Base-by-base conservation (phyloP, 2,329 filamentous ascomycete species). In the Phyllosticta paracitricarpa region DNA sequence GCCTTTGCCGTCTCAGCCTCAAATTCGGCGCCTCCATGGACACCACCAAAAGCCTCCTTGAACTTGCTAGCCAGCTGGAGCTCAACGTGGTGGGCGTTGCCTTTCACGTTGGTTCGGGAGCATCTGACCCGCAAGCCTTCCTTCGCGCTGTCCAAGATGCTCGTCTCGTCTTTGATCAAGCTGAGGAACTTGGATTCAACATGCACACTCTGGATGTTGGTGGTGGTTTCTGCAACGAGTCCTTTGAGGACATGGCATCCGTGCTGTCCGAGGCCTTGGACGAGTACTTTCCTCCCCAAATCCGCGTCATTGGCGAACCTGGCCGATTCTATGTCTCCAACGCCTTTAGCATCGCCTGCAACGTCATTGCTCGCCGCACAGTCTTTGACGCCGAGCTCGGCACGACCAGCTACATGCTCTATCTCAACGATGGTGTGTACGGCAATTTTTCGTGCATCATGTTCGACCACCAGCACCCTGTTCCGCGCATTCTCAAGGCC, bases 361-460 rank as follows among this genome's bases (percentile, higher is more conserved):
- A 96, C 76, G 85, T 99, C 73, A 99, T 97, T 72, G 93, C 94
- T 30, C 91, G 94, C 64, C 93, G 94, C 70, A 91, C 91, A 51
- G 87, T 97, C 62, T 82, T 87, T 65, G 86, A 93, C 70, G 84
- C 89, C 3, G 79, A 78, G 51, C 80, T 82, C 10, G 81, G 81
- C 57, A 81, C 82, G 64, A 86, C 85, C 64, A 89, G 87, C 67
- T 97, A 96, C 81, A 99, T 97, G 94, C 79, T 97, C 55, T 99
- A 99, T 75, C 80, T 97, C 73, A 99, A 99, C 73, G 94, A 99
- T 68, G 94, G 94, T 28, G 88, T 97, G 59, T 99, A 99, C 71
- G 94, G 94, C 70, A 97, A 97, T 79, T 97, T 99, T 73, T 96
- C 91, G 66, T 95, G 91, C 84, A 97, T 97, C 82, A 96, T 97